Conservation (phyloP, 2,329 filamentous ascomycete species). For the Monosporascus sp. region DNA sequence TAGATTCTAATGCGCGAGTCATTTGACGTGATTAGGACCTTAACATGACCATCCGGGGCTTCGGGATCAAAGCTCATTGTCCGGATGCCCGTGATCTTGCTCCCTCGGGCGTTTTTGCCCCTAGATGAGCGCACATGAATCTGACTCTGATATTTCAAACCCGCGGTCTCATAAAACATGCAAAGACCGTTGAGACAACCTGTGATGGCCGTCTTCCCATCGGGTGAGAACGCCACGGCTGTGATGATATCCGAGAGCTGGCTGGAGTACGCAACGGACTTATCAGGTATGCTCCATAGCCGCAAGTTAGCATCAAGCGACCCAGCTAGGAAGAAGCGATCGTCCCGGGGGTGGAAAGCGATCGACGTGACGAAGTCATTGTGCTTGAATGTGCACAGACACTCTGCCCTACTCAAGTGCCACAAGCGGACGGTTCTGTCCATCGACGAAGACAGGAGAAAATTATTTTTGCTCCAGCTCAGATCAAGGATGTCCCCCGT, state of each 20-base stretch:
- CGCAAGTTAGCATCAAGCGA: slow-evolving; percentile 84
- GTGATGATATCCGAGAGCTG: slow-evolving; percentile 84
- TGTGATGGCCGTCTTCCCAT: slow-evolving; percentile 84
- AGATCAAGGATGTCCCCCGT: slow-evolving; percentile 81
- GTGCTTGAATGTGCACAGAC: slow-evolving; percentile 89
- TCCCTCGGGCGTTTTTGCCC: slow-evolving; percentile 90
- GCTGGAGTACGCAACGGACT: slow-evolving; percentile 77
- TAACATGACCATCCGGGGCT: slow-evolving; percentile 58
- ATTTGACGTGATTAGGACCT: slow-evolving; percentile 87
- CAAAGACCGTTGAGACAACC: slow-evolving; percentile 82
- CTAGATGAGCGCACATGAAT: slow-evolving; percentile 90
- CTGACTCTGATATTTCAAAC: slow-evolving; percentile 75
- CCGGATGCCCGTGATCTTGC: slow-evolving; percentile 94
- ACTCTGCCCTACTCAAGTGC: slow-evolving; percentile 82
- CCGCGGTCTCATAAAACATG: slow-evolving; percentile 89
- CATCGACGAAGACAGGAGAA: slow-evolving; percentile 92
- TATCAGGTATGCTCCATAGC: slow-evolving; percentile 96
- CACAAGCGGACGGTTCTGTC: slow-evolving; percentile 94
- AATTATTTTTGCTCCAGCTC: slow-evolving; percentile 99
- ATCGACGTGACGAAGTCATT: slow-evolving; percentile 94
- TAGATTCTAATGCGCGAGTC: slow-evolving; percentile 90
- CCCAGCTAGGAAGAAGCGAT: slow-evolving; percentile 93
- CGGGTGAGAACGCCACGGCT: slow-evolving; percentile 86
- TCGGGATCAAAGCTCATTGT: slow-evolving; percentile 55
- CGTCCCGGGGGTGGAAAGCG: slow-evolving; percentile 88